A percentile compares a stretch with the other conserved stretches of the same genome.
Conservation (phyloP, 371 early-diverging fungal genomes). For the Capniomyces stellatus region DNA sequence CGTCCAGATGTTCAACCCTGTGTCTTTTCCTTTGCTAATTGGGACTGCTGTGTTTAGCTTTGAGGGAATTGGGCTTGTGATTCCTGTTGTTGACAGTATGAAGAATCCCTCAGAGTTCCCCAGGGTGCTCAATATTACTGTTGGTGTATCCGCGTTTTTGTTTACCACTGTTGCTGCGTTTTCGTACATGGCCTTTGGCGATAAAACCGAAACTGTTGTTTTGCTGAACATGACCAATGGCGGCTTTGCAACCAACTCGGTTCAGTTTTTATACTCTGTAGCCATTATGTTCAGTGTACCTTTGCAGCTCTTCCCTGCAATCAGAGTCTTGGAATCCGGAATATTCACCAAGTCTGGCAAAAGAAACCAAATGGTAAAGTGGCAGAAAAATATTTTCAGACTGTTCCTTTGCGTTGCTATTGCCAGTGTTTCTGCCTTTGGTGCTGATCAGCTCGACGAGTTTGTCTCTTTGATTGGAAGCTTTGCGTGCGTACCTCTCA, state of each 20-base stretch:
- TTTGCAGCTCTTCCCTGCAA: constrained; percentile 67
- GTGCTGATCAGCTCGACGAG: constrained; percentile 66
- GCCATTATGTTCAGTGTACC: constrained; percentile 80
- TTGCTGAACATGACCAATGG: constrained; percentile 60
- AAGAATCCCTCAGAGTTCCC: constrained; percentile 61
- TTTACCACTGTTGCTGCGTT: constrained; percentile 57
- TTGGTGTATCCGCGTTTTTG: constrained; percentile 45
- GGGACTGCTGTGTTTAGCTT: constrained; percentile 88
- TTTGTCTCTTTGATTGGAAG: constrained; percentile 81
- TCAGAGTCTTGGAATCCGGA: constrained; percentile 65
- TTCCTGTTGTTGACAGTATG: constrained; percentile 80
- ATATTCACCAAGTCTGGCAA: constrained; percentile 35
- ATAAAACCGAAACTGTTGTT: constrained; percentile 60
- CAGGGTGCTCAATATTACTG: constrained; percentile 45
- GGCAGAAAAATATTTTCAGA: constrained; percentile 78
- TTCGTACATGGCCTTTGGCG: constrained; percentile 72
- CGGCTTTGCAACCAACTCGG: constrained; percentile 27
- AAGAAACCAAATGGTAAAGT: constrained; percentile 33
- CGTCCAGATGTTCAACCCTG: constrained; percentile 32
- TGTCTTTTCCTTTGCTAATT: constrained; percentile 56
- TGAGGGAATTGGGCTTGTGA: constrained; percentile 79
- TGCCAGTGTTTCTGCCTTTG: constrained; percentile 53
- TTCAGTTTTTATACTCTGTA: constrained; percentile 68
- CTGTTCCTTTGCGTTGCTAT: constrained; percentile 38
- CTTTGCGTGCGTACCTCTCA: constrained; percentile 54